Conservation (phyloP, 306 rosid genomes). For the Cucurbita argyrosperma region DNA sequence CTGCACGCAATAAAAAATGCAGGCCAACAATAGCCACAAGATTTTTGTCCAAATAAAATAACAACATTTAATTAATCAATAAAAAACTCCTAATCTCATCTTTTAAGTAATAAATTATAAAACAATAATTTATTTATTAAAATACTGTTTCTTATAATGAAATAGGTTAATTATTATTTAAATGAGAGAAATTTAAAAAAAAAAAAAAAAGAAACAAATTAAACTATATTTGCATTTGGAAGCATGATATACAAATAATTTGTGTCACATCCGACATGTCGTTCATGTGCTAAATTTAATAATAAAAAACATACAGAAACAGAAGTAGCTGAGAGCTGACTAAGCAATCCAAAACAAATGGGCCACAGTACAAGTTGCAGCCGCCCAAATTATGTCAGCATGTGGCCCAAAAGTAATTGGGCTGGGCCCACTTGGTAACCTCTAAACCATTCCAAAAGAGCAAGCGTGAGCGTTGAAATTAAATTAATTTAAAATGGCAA, state of each 20-base stretch:
- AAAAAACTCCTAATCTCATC: too few relatives aligned
- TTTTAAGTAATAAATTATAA: too few relatives aligned
- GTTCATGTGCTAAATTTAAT: neutral
- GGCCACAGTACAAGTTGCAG: neutral
- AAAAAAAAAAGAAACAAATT: neutral
- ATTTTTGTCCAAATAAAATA: too few relatives aligned
- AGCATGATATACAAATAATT: neutral
- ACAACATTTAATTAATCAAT: too few relatives aligned
- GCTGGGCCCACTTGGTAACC: neutral
- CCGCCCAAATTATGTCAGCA: neutral
- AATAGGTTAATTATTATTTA: neutral
- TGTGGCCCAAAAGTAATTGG: conserved; percentile 1
- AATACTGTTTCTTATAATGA: neutral
- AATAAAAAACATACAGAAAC: neutral
- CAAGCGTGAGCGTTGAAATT: too few relatives aligned
- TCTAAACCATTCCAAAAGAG: neutral
- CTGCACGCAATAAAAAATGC: too few relatives aligned
- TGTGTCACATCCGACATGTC: neutral
- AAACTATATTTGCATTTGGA: neutral
- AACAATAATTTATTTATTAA: neutral
- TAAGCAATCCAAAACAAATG: neutral
- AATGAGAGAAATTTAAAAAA: neutral
- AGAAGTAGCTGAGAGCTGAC: neutral
- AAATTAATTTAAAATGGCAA: neutral
- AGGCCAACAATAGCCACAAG: too few relatives aligned